Evolutionary conservation across 768 basidiomycete species (phyloP), one percentile per base, ranked within the genome.

Genomic region (Suillus ampliporus): DNA sequence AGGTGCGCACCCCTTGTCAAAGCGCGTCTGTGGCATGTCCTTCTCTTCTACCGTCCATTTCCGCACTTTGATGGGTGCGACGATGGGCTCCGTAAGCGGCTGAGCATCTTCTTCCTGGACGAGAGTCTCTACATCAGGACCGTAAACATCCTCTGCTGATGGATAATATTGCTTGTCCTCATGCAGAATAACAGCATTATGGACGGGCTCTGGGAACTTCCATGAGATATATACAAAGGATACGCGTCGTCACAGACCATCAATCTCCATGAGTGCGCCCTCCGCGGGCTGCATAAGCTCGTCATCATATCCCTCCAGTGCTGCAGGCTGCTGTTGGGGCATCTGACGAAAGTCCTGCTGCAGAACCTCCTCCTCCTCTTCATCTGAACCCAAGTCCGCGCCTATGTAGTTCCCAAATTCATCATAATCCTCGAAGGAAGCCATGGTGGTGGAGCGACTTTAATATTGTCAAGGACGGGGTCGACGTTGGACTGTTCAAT

Each of bases 111-210:
- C 97, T 76, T 99, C 97, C 73, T 99, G 97, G 2, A 99, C 97
- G 67, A 99, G 78, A 1, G 97, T 92, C 78, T 99, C 97, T 35
- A 99, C 97, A 62, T 89, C 97, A 43, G 86, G 82, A 3, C 97
- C 97, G 75, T 99, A 99, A 2, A 96, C 87, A 19, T 98, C 95
- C 60, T 82, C 82, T 1, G 97, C 97, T 15, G 91, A 91, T 15
- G 95, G 93, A 74, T 99, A 99, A 76, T 99, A 99, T 76, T 95
- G 92, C 77, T 99, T 99, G 79, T 99, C 92, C 74, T 99, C 97
- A 70, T 99, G 97, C 50, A 99, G 82, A 48, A 99, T 76, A 21
- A 95, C 90, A 54, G 92, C 92, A 64, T 89, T 92, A 67, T 92
- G 90, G 37, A 83, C 77, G 46, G 92, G 91, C 68, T 90, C 93